Evolutionary conservation across 2,329 filamentous ascomycete genomes (phyloP).

Genomic region (Xylariales sp.): DNA sequence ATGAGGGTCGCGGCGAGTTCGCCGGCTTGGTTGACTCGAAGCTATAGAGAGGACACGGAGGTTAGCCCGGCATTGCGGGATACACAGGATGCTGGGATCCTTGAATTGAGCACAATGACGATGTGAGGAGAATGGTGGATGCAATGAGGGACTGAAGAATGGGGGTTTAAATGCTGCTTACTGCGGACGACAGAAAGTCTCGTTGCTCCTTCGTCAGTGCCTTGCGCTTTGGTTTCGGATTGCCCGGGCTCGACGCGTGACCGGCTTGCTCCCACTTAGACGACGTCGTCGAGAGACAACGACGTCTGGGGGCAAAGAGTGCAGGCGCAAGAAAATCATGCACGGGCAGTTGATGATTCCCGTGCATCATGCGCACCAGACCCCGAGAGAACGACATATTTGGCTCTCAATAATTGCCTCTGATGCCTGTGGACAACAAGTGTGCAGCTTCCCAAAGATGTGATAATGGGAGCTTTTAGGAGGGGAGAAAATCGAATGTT

Average conservation of each 20-base stretch:
- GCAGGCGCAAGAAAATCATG: slow-evolving; percentile 34
- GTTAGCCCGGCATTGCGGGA: neutral
- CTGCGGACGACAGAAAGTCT: slow-evolving; percentile 71
- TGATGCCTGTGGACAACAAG: no score
- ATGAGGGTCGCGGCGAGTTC: slow-evolving; percentile 96
- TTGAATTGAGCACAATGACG: no score
- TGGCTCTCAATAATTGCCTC: no score
- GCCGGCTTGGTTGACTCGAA: slow-evolving; percentile 95
- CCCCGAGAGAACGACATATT: slow-evolving; percentile 19
- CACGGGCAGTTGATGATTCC: slow-evolving; percentile 16
- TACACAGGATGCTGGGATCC: no score
- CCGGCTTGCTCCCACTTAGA: slow-evolving; percentile 15
- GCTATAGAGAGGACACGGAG: slow-evolving; percentile 36
- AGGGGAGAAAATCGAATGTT: neutral
- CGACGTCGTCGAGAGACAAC: slow-evolving; percentile 19
- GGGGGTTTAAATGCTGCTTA: slow-evolving; percentile 28
- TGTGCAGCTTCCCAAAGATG: no score
- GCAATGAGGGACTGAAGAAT: slow-evolving; percentile 9
- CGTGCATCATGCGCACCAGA: slow-evolving; percentile 16
- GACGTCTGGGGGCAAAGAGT: slow-evolving; percentile 18
- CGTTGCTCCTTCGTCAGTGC: slow-evolving; percentile 66
- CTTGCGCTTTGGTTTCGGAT: slow-evolving; percentile 40
- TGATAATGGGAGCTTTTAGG: no score
- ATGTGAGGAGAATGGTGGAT: no score
- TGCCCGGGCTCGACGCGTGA: slow-evolving; percentile 17